Evolutionary conservation across 345 rosid species (phyloP).

Genomic region (Noccaea caerulescens): DNA sequence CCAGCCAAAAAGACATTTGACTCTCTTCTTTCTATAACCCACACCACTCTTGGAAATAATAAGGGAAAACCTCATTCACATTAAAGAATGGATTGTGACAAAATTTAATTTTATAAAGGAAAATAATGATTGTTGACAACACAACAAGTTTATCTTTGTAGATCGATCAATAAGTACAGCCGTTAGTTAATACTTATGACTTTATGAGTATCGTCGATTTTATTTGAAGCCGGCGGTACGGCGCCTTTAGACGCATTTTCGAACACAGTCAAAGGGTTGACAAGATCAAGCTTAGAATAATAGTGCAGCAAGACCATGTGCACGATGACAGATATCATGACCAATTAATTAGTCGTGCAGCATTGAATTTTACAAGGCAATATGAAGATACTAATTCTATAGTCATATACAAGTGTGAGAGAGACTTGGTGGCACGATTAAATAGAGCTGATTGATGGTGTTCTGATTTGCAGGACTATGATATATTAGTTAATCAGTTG

Average conservation of each 20-base stretch:
- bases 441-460: conserved; percentile 12
- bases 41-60: neutral
- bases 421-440: conserved; percentile 25
- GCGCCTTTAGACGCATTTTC: neutral
- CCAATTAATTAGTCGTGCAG: neutral
- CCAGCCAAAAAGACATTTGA: neutral
- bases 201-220: neutral
- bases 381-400: neutral
- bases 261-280: neutral
- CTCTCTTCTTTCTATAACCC: conserved; percentile 6
- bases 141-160: neutral
- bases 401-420: neutral
- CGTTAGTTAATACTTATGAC: neutral
- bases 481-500: neutral
- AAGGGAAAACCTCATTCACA: neutral
- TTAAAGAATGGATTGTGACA: too few relatives aligned
- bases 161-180: neutral
- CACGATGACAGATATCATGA: neutral
- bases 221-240: neutral
- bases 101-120: neutral
- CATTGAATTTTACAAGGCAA: conserved; percentile 1
- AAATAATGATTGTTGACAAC: neutral
- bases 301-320: neutral
- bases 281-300: neutral
- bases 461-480: neutral